phyloP scores from a whole-genome alignment of 768 basidiomycete species.

The Pulveroboletus sp. region DNA sequence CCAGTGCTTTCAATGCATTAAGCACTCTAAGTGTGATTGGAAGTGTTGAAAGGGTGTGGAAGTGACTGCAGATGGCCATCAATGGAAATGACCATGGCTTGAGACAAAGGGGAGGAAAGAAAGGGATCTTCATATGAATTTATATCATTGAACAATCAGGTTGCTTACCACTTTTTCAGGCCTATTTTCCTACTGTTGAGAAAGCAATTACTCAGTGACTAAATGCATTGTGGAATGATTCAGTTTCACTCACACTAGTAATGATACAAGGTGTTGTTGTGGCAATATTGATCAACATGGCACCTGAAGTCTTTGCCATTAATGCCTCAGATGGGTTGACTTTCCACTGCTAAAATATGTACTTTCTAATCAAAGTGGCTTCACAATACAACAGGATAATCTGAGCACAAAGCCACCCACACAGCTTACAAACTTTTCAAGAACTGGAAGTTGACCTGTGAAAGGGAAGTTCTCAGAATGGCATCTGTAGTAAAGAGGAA shows the following conservation, averaged over 20 bases:
- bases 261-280: neutral
- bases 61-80: no score
- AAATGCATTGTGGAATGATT: neutral
- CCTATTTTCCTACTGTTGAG: neutral
- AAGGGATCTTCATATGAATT: no score
- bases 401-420: neutral
- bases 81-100: no score
- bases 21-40: no score
- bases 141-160: no score
- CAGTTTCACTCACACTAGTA: neutral
- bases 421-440: no score
- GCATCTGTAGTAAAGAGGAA: neutral
- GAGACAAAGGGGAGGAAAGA: no score
- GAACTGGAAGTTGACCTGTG: no score
- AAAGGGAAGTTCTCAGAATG: no score
- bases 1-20: no score
- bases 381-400: neutral
- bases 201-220: neutral
- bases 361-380: neutral
- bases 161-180: no score
- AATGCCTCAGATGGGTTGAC: neutral
- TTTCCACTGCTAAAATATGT: neutral
- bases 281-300: neutral
- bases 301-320: neutral
- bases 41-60: no score